Conservation (phyloP, 2,329 filamentous ascomycete species). For the Nemania serpens region DNA sequence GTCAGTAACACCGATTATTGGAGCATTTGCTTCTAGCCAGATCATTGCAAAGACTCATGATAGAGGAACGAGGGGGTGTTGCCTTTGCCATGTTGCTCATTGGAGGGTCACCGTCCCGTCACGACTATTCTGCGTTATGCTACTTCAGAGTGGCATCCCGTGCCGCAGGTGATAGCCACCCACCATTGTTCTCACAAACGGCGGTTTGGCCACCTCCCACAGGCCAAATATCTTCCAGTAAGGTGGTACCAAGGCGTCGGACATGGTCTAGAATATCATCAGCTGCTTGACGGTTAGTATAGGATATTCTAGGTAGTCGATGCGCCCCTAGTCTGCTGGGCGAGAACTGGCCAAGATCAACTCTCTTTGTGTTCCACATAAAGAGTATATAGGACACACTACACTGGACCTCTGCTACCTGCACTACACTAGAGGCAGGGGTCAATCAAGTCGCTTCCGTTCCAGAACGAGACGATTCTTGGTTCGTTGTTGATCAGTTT, state of each 20-base stretch:
- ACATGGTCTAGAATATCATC: conserved; percentile 30
- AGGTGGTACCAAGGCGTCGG: conserved; percentile 33
- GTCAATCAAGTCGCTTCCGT: conserved; percentile 9
- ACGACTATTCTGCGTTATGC: conserved; percentile 21
- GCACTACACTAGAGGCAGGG: conserved; percentile 10
- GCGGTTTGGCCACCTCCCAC: conserved; percentile 22
- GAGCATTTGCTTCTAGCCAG: conserved; percentile 29
- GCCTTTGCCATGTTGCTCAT: conserved; percentile 11
- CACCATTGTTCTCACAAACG: conserved; percentile 20
- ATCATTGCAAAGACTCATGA: conserved; percentile 11
- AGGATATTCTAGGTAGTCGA: conserved; percentile 16
- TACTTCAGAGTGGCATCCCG: conserved; percentile 28
- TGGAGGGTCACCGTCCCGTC: conserved; percentile 14
- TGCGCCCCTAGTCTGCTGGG: conserved; percentile 26
- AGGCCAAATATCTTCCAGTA: conserved; percentile 29
- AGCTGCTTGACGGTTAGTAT: conserved; percentile 20
- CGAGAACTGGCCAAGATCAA: neutral
- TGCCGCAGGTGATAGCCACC: conserved; percentile 17
- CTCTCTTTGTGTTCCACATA: conserved; percentile 1
- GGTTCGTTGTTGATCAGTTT: conserved; percentile 24
- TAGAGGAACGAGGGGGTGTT: conserved; percentile 9
- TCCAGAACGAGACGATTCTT: conserved; percentile 27
- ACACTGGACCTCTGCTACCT: neutral
- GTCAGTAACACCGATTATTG: conserved; percentile 40
- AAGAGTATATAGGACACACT: too few relatives aligned